phyloP scores from a whole-genome alignment of 2,329 filamentous ascomycete species.

The Chaetomium strumarium region DNA sequence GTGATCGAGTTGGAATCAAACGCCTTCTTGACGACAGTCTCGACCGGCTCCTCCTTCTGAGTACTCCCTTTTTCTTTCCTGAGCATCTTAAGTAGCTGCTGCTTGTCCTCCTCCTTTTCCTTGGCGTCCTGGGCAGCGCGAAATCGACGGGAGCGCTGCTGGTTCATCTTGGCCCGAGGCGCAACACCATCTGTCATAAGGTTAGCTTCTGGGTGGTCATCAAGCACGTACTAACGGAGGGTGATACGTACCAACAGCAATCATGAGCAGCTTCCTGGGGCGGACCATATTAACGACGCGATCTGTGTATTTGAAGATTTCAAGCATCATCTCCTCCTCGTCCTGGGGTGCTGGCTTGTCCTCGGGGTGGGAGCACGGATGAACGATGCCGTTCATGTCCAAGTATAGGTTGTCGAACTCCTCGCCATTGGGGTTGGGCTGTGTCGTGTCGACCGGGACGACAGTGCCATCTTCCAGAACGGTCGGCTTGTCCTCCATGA shows the following conservation, averaged over 20 bases:
- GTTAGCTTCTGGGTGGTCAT: conserved; percentile 24
- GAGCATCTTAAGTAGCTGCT: conserved; percentile 78
- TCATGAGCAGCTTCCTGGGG: conserved; percentile 91
- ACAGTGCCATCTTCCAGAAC: conserved; percentile 73
- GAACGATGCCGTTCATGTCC: conserved; percentile 99
- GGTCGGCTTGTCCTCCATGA: conserved; percentile 77
- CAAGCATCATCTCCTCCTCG: conserved; percentile 99
- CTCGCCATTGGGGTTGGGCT: conserved; percentile 91
- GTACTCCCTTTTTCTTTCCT: conserved; percentile 68
- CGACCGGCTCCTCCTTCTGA: conserved; percentile 54
- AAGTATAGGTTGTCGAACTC: conserved; percentile 97
- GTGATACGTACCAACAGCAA: conserved; percentile 71
- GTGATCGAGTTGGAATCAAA: conserved; percentile 89
- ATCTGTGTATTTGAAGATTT: conserved; percentile 98
- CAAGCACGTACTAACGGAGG: conserved; percentile 1
- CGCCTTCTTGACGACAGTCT: conserved; percentile 71
- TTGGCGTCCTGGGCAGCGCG: conserved; percentile 89
- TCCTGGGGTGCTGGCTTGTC: conserved; percentile 84
- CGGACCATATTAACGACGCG: conserved; percentile 98
- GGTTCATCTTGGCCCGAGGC: conserved; percentile 98
- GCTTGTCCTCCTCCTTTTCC: conserved; percentile 88
- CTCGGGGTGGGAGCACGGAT: conserved; percentile 96
- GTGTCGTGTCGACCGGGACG: conserved; percentile 78
- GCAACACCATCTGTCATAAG: conserved; percentile 76
- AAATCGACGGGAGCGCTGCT: conserved; percentile 93